phyloP scores from a whole-genome alignment of 352 stramenopile genomes.

The Pythium volutum region DNA sequence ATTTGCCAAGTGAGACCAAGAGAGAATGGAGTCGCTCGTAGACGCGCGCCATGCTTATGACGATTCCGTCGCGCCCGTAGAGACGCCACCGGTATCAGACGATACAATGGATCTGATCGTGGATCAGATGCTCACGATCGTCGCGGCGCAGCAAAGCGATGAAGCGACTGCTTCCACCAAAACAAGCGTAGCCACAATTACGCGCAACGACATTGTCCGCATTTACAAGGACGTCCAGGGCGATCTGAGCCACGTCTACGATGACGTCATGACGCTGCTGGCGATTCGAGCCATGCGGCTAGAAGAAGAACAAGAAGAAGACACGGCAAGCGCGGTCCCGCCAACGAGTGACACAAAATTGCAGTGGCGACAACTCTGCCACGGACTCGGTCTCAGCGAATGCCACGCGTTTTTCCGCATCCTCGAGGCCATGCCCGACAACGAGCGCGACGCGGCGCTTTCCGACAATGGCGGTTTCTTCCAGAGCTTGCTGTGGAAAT shows the following conservation, averaged over 20 bases:
- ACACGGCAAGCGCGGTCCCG: neutral
- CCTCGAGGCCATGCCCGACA: conserved; percentile 38
- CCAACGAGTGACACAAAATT: conserved; percentile 26
- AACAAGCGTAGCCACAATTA: conserved; percentile 14
- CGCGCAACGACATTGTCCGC: conserved; percentile 32
- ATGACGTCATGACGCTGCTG: conserved; percentile 61
- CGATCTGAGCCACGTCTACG: conserved; percentile 49
- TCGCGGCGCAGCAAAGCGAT: conserved; percentile 10
- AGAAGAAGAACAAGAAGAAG: conserved; percentile 39
- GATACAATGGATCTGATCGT: conserved; percentile 4
- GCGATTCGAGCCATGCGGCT: conserved; percentile 40
- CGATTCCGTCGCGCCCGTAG: neutral
- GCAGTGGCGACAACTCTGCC: conserved; percentile 55
- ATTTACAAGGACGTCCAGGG: conserved; percentile 33
- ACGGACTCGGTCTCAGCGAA: conserved; percentile 45
- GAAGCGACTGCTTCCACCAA: too few relatives aligned
- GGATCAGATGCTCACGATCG: conserved; percentile 21
- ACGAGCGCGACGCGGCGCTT: conserved; percentile 41
- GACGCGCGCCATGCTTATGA: neutral
- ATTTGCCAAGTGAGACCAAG: neutral
- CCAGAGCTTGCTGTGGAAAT: conserved; percentile 54
- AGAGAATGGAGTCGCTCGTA: neutral
- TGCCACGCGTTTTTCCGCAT: conserved; percentile 51
- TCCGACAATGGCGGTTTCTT: conserved; percentile 54
- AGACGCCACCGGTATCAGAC: neutral